Base-by-base conservation (phyloP, 2,329 filamentous ascomycete species). In the Claviceps sp. region DNA sequence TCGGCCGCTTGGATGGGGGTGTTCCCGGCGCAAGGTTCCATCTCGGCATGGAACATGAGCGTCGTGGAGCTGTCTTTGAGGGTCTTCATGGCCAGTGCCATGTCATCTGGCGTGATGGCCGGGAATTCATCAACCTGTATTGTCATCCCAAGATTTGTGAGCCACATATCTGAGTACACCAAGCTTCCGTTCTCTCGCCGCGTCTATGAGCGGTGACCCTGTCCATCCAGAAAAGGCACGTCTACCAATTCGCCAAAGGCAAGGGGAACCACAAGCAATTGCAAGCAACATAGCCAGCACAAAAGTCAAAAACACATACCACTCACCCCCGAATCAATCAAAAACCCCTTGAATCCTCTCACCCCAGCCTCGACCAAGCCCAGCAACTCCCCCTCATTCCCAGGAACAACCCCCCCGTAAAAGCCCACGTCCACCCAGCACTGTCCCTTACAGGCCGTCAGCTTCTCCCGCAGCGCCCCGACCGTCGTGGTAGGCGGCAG, bases 351-450 rank as follows among this genome's bases (percentile, higher is more conserved):
- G 77, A 98, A 97, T 13, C 93, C 93, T 57, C 90, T 78, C 11
- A 97, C 91, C 51, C 93, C 93, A 42, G 82, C 85, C 52, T 87
- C 78, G 1, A 97, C 86, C 4, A 98, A 74, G 0, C 82, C 84
- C 60, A 87, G 81, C 52, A 98, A 71, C 62, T 97, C 82, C 11
- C 78, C 68, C 2, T 83, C 79, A 63, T 98, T 98, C 1, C 91
- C 93, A 3, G 93, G 93, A 47, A 98, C 82, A 41, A 97, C 82
- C 37, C 93, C 93, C 26, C 93, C 93, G 65, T 97, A 97, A 69
- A 98, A 97, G 34, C 89, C 93, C n/a, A 97, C 90, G 61, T 97
- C 93, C 26, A 97, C 88, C 91, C 91, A 98, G 70, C 91, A 95
- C 70, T 97, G 85, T 37, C 86, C 88, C 55, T 79, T 70, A 42